Base-by-base conservation (phyloP, 2,329 filamentous ascomycete species). In the Diaporthe amygdali region DNA sequence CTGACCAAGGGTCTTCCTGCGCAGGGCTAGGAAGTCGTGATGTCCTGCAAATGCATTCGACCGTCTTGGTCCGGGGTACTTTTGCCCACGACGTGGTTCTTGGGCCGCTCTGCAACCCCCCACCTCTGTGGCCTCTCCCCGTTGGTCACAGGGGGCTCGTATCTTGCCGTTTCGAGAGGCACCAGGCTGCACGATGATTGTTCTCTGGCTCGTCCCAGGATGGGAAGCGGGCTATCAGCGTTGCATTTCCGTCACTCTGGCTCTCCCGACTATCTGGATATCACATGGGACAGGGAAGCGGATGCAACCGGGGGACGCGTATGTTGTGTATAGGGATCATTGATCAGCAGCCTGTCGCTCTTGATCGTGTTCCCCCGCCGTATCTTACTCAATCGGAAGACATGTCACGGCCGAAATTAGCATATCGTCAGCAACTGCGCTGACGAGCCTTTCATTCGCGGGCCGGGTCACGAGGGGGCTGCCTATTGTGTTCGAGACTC, bases 281-380 rank as follows among this genome's bases (percentile, higher is more conserved):
- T 72, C 71, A 72, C 71, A 72, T 72, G 41, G 55, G 37, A 72
- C 71, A 63, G 55, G 47, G 39, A 46, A 17, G 22, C 71, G 63
- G 39, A 51, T 68, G 66, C 66, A 55, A 55, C 51, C 54, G 66
- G 51, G 64, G 61, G 51, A 66, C 34, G 68, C 68, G 25, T 46
- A 54, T 56, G 41, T 51, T 32, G 66, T 67, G 67, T 63, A 70
- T 55, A 55, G 59, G 67, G 47, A 59, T 34, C 59, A 59, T 30
- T 22, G 34, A 52, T 37, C 46, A 63, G 22, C 25, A 49, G 37
- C 71, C 56, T 49, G 56, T 66, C 37, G 37, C 59, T 30, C 22
- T 49, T 10, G n/a, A 61, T n/a, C 39, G 27, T 44, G 37, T 10
- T 39, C 39, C 32, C 63, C 12, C 51, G 61, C 46, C 61, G 61